Evolutionary conservation across 495 filamentous ascomycete genomes (phyloP).

Genomic region (Penicillium maclennaniae): DNA sequence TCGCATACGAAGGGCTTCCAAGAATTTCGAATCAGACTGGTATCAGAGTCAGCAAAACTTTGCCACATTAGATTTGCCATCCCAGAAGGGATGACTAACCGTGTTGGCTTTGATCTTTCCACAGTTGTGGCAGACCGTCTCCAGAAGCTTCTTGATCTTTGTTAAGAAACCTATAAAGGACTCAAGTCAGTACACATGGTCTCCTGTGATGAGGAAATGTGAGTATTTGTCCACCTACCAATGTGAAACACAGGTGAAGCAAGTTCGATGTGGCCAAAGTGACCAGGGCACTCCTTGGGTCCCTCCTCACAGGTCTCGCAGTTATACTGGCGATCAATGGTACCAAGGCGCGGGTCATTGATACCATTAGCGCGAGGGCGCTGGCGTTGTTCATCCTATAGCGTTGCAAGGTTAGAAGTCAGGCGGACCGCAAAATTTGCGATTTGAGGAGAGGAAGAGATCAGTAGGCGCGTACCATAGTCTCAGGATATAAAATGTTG

Average conservation of each 20-base stretch:
- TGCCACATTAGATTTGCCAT: conserved; percentile 48
- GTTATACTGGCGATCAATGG: conserved; percentile 88
- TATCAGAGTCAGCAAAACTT: conserved; percentile 59
- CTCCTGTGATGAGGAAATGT: not conserved
- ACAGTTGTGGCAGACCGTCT: conserved; percentile 97
- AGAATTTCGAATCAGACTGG: conserved; percentile 79
- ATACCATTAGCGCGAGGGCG: conserved; percentile 83
- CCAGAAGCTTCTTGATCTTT: conserved; percentile 96
- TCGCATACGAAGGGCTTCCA: conserved; percentile 72
- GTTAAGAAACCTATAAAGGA: conserved; percentile 74
- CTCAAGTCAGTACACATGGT: conserved; percentile 27
- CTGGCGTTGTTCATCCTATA: conserved; percentile 77
- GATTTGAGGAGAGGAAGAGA: not conserved
- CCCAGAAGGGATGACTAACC: conserved; percentile 71
- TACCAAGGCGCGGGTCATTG: conserved; percentile 90
- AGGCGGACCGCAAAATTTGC: conserved; percentile 2
- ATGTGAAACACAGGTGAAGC: conserved; percentile 89
- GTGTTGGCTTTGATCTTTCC: conserved; percentile 90
- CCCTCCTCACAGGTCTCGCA: conserved; percentile 93
- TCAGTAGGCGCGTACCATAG: conserved; percentile 61
- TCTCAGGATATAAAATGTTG: conserved; percentile 92
- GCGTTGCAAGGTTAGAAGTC: conserved; percentile 20
- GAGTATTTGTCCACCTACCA: conserved; percentile 37
- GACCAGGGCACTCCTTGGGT: conserved; percentile 92
- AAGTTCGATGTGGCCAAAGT: conserved; percentile 97